Percentiles rank a stretch among this genome's conserved stretches.
phyloP scores from a whole-genome alignment of 2,329 filamentous ascomycete genomes.

The Aspergillus candidus region DNA sequence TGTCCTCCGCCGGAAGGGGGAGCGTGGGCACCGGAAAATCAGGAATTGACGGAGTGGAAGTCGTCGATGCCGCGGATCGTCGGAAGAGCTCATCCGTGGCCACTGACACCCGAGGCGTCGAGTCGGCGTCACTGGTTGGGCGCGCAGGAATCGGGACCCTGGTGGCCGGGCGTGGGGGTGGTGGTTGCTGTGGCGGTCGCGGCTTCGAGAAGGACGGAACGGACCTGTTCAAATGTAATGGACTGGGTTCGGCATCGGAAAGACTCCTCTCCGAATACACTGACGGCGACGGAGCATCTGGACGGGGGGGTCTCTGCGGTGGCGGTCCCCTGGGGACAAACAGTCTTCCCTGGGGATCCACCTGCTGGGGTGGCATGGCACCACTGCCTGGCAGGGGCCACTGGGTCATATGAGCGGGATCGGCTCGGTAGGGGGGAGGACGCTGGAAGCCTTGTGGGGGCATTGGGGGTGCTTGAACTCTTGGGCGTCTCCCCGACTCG shows the following conservation, averaged over 20 bases:
- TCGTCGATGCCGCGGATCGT: conserved; percentile 20
- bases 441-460: conserved; percentile 6
- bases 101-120: conserved; percentile 22
- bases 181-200: conserved; percentile 11
- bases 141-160: conserved; percentile 14
- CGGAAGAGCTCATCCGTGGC: conserved; percentile 25
- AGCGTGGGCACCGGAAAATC: conserved; percentile 20
- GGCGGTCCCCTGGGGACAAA: conserved; percentile 32
- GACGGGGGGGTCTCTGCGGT: conserved; percentile 39
- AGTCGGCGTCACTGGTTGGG: conserved; percentile 17
- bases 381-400: conserved; percentile 42
- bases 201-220: conserved; percentile 25
- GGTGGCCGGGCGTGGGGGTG: conserved; percentile 13
- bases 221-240: conserved; percentile 17
- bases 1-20: conserved; percentile 16
- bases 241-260: conserved; percentile 20
- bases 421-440: conserved; percentile 12
- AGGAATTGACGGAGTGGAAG: conserved; percentile 24
- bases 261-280: conserved; percentile 29
- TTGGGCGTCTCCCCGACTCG: conserved; percentile 25
- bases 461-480: conserved; percentile 7
- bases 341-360: conserved; percentile 20
- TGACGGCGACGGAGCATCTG: conserved; percentile 33
- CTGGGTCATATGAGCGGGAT: conserved; percentile 35
- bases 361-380: conserved; percentile 18